Conservation (phyloP, 2,329 filamentous ascomycete species). For the Penicillium freii region DNA sequence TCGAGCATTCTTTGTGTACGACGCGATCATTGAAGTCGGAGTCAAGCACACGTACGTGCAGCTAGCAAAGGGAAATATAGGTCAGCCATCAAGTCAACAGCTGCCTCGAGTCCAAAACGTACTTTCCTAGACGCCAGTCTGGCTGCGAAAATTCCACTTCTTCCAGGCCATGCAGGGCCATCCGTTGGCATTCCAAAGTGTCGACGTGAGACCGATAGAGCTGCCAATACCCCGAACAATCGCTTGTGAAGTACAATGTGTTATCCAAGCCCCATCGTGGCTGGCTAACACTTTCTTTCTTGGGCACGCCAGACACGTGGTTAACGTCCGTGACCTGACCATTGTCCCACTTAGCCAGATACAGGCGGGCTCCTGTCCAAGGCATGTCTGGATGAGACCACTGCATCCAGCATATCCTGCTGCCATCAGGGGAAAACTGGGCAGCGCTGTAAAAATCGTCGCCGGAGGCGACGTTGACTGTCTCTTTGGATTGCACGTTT, state of each 20-base stretch:
- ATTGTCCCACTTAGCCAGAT: constrained; percentile 43
- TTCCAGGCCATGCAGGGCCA: constrained; percentile 42
- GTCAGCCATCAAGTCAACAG: not conserved
- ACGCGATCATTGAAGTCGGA: constrained; percentile 1
- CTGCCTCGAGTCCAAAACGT: not conserved
- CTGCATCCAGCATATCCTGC: constrained; percentile 49
- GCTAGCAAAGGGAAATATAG: not conserved
- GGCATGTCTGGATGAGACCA: constrained; percentile 55
- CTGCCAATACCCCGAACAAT: constrained; percentile 47
- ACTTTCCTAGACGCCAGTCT: constrained; percentile 28
- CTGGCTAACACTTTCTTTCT: constrained; percentile 46
- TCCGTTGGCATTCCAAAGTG: constrained; percentile 24
- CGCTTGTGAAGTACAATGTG: constrained; percentile 48
- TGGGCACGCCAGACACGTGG: constrained; percentile 39
- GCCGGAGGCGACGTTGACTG: constrained; percentile 40
- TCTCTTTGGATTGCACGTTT: constrained; percentile 24
- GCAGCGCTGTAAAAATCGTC: constrained; percentile 54
- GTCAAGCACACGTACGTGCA: constrained; percentile 6
- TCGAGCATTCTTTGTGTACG: constrained; percentile 4
- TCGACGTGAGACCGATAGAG: constrained; percentile 39
- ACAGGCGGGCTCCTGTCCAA: constrained; percentile 48
- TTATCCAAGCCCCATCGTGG: constrained; percentile 51
- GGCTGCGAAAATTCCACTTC: constrained; percentile 32
- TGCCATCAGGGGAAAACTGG: constrained; percentile 48
- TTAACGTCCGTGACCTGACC: constrained; percentile 25